A percentile compares a stretch with the other conserved stretches of the same genome.
These are phyloP conservation scores for Pseudozyma sp. DNA, from an alignment of 1,284 basidiomycete species.

Conservation along the genomic window DNA sequence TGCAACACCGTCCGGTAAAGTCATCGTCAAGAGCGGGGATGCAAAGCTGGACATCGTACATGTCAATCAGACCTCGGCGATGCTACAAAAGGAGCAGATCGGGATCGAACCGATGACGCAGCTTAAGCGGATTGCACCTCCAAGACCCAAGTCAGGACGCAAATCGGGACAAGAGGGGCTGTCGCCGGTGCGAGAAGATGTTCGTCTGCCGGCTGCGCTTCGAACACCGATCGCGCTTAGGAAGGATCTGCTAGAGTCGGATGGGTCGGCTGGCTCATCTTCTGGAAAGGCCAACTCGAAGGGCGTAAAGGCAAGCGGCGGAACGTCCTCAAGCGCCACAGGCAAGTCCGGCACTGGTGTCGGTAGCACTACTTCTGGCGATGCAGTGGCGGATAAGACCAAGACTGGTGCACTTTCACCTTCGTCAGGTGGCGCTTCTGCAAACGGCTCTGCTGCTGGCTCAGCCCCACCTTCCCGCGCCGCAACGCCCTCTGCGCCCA, in stretches of 20 bases:
- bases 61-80: constrained; percentile 63
- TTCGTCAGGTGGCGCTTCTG: constrained; percentile 10
- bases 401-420: constrained; percentile 8
- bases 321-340: neutral
- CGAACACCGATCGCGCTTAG: constrained; percentile 23
- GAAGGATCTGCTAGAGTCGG: constrained; percentile 19
- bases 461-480: constrained; percentile 37
- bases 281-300: constrained; percentile 4
- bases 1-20: constrained; percentile 39
- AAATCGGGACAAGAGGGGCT: constrained; percentile 20
- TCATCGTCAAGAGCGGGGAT: constrained; percentile 38
- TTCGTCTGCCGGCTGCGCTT: constrained; percentile 34
- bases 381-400: constrained; percentile 12
- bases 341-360: neutral
- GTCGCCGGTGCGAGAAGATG: constrained; percentile 7
- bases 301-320: constrained; percentile 1
- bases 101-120: constrained; percentile 47
- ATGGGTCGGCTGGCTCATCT: neutral
- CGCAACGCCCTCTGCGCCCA: constrained; percentile 37
- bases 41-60: constrained; percentile 54
- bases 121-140: constrained; percentile 29
- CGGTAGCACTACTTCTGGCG: neutral
- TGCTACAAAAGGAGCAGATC: constrained; percentile 60
- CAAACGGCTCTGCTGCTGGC: constrained; percentile 33
- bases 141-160: constrained; percentile 28